phyloP scores from a whole-genome alignment of 169 alveolate species.

The Eimeria maxima region DNA sequence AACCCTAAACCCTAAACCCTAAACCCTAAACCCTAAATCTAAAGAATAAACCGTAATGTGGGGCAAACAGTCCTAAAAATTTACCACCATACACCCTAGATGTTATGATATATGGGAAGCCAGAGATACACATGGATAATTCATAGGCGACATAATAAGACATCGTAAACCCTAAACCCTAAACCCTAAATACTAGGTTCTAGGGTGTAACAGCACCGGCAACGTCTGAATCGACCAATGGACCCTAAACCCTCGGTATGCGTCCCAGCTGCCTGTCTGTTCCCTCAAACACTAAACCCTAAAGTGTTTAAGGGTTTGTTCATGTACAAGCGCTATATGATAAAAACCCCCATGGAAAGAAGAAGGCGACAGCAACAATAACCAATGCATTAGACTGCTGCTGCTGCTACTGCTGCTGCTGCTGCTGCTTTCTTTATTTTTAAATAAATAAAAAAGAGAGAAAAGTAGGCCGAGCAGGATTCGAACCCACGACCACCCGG shows the following conservation, averaged over 20 bases:
- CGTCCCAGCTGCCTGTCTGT: no score
- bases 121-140: not conserved
- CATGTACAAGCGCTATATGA: no score
- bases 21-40: not conserved
- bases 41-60: not conserved
- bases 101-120: not conserved
- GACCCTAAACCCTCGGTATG: not conserved
- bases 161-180: not conserved
- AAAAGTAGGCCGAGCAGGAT: constrained; percentile 11
- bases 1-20: constrained; percentile 9
- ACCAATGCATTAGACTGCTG: no score
- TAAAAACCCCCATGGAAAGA: no score
- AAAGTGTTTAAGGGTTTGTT: no score
- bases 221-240: not conserved
- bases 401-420: no score
- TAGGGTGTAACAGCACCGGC: not conserved
- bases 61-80: not conserved
- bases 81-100: not conserved
- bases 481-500: constrained; percentile 21
- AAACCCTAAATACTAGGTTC: not conserved
- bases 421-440: no score
- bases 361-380: no score
- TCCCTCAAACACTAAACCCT: not conserved
- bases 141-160: not conserved
- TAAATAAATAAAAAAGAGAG: no score